These are phyloP conservation scores for Suhomyces atakaporum DNA, from an alignment of 1,139 yeast genomes.

Conservation along the genomic window DNA sequence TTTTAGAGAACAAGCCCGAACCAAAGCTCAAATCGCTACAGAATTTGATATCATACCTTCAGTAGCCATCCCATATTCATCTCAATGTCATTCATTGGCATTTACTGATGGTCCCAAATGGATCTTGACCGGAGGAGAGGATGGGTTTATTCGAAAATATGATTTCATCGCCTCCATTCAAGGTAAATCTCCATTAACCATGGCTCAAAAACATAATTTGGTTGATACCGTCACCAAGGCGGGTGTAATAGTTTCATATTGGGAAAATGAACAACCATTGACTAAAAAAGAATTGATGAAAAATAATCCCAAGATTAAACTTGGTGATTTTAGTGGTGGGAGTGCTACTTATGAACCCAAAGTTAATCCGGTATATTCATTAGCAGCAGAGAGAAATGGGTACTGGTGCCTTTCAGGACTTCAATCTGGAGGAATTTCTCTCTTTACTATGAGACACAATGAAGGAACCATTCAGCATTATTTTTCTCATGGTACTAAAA, in stretches of 20 bases:
- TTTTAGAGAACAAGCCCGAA: constrained; percentile 40
- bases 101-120: constrained; percentile 82
- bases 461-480: constrained; percentile 85
- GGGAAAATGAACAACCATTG: constrained; percentile 94
- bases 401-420: constrained; percentile 86
- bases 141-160: constrained; percentile 88
- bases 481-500: constrained; percentile 46
- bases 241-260: constrained; percentile 80
- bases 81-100: constrained; percentile 75
- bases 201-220: constrained; percentile 86
- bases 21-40: constrained; percentile 48
- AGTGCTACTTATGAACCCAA: constrained; percentile 59
- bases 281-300: constrained; percentile 41
- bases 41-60: constrained; percentile 63
- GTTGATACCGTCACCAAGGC: constrained; percentile 85
- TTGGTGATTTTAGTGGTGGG: constrained; percentile 45
- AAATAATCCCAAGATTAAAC: constrained; percentile 47
- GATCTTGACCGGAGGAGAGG: constrained; percentile 95
- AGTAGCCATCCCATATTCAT: constrained; percentile 71
- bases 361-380: constrained; percentile 81
- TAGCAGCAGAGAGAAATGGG: constrained; percentile 82
- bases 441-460: constrained; percentile 78
- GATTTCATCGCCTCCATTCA: constrained; percentile 84
- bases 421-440: constrained; percentile 78
- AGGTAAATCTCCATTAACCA: constrained; percentile 87